Conservation (phyloP, 345 rosid species). For the Eucalyptus guilfoylei region DNA sequence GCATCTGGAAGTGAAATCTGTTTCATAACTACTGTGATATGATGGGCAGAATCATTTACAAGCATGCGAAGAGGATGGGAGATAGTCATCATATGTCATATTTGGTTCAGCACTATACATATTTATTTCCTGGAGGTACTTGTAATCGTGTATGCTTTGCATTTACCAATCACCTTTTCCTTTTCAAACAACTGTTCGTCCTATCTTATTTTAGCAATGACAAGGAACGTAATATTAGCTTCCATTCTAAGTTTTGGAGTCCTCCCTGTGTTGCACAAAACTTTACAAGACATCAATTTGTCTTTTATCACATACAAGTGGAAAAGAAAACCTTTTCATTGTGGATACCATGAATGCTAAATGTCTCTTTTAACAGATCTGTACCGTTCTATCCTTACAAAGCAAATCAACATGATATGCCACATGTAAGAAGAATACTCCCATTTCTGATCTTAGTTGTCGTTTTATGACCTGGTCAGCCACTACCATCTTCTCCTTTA, state of each 20-base stretch:
- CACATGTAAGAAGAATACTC: conserved; percentile 72
- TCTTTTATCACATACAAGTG: neutral
- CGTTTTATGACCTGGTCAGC: conserved; percentile 75
- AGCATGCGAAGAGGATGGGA: neutral
- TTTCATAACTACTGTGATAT: neutral
- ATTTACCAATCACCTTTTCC: neutral
- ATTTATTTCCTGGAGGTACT: neutral
- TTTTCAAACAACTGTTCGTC: neutral
- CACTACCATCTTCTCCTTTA: conserved; percentile 59
- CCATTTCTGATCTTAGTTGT: conserved; percentile 76
- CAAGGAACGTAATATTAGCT: neutral
- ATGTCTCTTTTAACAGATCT: neutral
- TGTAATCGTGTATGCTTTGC: neutral
- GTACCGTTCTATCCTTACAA: neutral
- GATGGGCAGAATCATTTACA: neutral
- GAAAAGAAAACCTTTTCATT: neutral
- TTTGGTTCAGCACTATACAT: neutral
- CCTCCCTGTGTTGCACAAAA: neutral
- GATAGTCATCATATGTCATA: neutral
- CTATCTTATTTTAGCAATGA: neutral
- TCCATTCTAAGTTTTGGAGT: neutral
- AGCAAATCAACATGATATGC: conserved; percentile 30
- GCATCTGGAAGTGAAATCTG: neutral
- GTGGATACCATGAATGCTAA: neutral
- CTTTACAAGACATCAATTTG: neutral